A percentile compares a stretch with the other conserved stretches of the same genome.
phyloP scores from a whole-genome alignment of 2,329 filamentous ascomycete species.

The Aureobasidium subglaciale region DNA sequence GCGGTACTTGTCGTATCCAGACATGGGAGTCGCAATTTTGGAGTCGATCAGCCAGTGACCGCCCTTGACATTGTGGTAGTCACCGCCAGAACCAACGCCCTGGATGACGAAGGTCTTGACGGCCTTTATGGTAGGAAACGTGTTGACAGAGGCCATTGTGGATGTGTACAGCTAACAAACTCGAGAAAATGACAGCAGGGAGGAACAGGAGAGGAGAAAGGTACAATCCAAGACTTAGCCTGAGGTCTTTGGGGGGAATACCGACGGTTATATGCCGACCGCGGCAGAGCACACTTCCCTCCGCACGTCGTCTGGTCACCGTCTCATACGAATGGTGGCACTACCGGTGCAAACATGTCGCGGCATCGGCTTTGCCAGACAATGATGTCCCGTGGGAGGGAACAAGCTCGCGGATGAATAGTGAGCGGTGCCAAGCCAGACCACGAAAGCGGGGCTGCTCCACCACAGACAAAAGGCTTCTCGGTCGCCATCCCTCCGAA shows the following conservation, averaged over 20 bases:
- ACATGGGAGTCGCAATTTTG: constrained; percentile 88
- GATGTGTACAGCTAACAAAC: neutral
- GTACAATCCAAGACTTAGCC: neutral
- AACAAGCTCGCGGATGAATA: neutral
- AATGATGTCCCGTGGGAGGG: constrained; percentile 4
- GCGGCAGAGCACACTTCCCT: neutral
- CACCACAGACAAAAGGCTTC: constrained; percentile 3
- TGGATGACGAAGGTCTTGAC: constrained; percentile 66
- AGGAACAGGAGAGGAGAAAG: constrained; percentile 13
- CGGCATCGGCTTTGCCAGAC: constrained; percentile 6
- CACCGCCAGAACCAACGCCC: constrained; percentile 59
- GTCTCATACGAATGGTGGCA: neutral
- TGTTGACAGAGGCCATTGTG: constrained; percentile 34
- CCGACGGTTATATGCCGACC: constrained; percentile 1
- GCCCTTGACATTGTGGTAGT: constrained; percentile 85
- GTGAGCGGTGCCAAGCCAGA: neutral
- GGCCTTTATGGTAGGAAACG: constrained; percentile 69
- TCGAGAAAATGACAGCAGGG: constrained; percentile 4
- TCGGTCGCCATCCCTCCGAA: constrained; percentile 15
- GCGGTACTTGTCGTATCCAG: constrained; percentile 80
- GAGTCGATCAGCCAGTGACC: constrained; percentile 78
- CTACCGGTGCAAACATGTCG: constrained; percentile 14
- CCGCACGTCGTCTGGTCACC: neutral
- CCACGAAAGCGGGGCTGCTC: neutral
- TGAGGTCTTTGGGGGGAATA: neutral